These are phyloP conservation scores for Viola odorata DNA, from an alignment of 345 rosid species.

Conservation along the genomic window DNA sequence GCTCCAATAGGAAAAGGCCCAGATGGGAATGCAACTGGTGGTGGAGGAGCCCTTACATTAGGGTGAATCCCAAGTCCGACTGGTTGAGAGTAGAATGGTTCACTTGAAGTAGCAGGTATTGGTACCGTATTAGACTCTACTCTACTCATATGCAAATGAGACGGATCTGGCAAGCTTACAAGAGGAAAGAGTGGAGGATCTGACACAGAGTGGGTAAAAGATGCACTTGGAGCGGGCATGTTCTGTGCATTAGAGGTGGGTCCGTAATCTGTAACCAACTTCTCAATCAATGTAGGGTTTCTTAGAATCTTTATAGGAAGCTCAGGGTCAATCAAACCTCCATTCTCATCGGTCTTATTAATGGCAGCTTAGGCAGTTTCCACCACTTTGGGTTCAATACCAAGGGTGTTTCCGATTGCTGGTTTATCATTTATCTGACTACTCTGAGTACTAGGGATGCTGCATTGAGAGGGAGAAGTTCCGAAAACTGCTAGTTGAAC, in stretches of 20 bases:
- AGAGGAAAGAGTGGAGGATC: constrained; percentile 22
- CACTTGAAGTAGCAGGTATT: constrained; percentile 36
- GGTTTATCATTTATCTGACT: constrained; percentile 29
- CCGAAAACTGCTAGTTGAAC: constrained; percentile 29
- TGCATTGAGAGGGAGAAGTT: constrained; percentile 21
- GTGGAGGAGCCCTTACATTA: constrained; percentile 25
- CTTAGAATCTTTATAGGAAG: constrained; percentile 74
- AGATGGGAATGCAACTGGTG: constrained; percentile 30
- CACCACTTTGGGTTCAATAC: constrained; percentile 56
- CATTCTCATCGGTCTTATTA: constrained; percentile 56
- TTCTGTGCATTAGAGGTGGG: constrained; percentile 35
- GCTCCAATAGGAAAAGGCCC: constrained; percentile 34
- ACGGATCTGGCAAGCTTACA: constrained; percentile 26
- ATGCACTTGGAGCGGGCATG: constrained; percentile 19
- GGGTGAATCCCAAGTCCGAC: constrained; percentile 23
- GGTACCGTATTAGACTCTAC: constrained; percentile 34
- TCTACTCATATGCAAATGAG: constrained; percentile 32
- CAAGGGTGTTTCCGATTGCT: constrained; percentile 25
- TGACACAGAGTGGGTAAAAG: constrained; percentile 17
- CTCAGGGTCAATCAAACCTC: constrained; percentile 66
- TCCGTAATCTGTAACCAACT: constrained; percentile 50
- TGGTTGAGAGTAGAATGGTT: constrained; percentile 41
- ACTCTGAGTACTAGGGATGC: constrained; percentile 16
- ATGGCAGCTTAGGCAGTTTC: constrained; percentile 63
- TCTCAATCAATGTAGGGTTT: constrained; percentile 73